Base-by-base conservation (phyloP, 140 eudicot genomes). In the Oenanthe javanica region DNA sequence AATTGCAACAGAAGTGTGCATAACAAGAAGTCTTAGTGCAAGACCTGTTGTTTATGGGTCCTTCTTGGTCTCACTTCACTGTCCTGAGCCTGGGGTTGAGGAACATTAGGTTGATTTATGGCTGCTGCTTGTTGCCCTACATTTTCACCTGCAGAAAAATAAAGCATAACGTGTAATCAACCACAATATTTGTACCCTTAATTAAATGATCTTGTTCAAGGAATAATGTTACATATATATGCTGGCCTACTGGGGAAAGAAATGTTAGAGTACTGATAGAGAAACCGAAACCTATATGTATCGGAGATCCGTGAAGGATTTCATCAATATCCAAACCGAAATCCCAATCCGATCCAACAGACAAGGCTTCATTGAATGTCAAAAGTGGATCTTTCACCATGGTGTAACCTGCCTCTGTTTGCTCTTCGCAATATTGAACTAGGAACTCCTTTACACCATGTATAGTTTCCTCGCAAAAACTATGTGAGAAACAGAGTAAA, bases 311-410 rank as follows among this genome's bases (percentile, higher is more conserved):
- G 4, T 7, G 87, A 78, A 79, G 61, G 71, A 77, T 72, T 18
- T 55, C 82, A 78, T 77, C 80, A 23, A 79, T 49, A 47, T 67
- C 82, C 1, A 38, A 21, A 55, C 38, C 75, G 45, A 79, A 80
- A 6, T 46, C 77, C 77, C 87, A 85, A 80, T 85, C 83, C 59
- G 84, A 57, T 69, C 98, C 96, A 42, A 84, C 83, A 48, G 87
- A 84, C 42, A 93, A 49, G 18, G 92, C 95, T 64, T 87, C 87
- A 61, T 88, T 89, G 81, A 88, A 93, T 64, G 15, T 49, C 1
- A 84, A 86, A 49, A 88, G 90, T 48, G 96, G 93, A 79, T 93
- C 98, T 79, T 84, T 87, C 79, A 85, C 43, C 88, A 87, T 79
- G 3, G 64, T 27, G 77, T 79, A 89, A 27, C 95, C 93, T 27